Evolutionary conservation across 257 asterid species (phyloP).

Genomic region (Cinchona pubescens): DNA sequence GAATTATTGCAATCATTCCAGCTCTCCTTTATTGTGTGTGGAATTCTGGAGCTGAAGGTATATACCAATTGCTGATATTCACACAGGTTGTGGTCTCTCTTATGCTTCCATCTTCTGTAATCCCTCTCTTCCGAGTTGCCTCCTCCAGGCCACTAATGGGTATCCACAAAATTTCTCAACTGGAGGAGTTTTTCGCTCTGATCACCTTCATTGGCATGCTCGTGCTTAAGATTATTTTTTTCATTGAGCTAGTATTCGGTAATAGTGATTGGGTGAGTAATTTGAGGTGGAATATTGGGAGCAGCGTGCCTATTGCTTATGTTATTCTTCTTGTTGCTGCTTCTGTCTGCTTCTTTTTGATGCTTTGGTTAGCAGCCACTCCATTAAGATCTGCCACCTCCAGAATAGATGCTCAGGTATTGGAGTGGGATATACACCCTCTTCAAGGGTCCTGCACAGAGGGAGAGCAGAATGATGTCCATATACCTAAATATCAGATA

Average conservation of each 20-base stretch:
- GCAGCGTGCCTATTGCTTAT: constrained; percentile 57
- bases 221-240: constrained; percentile 64
- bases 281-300: constrained; percentile 70
- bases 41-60: constrained; percentile 87
- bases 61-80: constrained; percentile 74
- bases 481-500: constrained; percentile 34
- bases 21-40: constrained; percentile 84
- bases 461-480: constrained; percentile 34
- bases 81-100: constrained; percentile 84
- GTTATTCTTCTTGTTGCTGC: constrained; percentile 59
- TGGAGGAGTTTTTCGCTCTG: constrained; percentile 59
- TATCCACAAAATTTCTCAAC: constrained; percentile 46
- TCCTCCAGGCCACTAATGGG: constrained; percentile 90
- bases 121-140: constrained; percentile 84
- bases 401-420: constrained; percentile 41
- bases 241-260: constrained; percentile 83
- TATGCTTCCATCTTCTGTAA: constrained; percentile 86
- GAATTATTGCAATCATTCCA: constrained; percentile 73
- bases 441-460: constrained; percentile 31
- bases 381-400: constrained; percentile 79
- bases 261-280: constrained; percentile 84
- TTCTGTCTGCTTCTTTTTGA: constrained; percentile 53
- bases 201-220: constrained; percentile 64
- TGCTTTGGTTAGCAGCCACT: constrained; percentile 86
- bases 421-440: constrained; percentile 43